Percentiles rank a stretch among this genome's conserved stretches.
Evolutionary conservation across 805 yeast species (phyloP).

Genomic region (Yarrowia sp.): DNA sequence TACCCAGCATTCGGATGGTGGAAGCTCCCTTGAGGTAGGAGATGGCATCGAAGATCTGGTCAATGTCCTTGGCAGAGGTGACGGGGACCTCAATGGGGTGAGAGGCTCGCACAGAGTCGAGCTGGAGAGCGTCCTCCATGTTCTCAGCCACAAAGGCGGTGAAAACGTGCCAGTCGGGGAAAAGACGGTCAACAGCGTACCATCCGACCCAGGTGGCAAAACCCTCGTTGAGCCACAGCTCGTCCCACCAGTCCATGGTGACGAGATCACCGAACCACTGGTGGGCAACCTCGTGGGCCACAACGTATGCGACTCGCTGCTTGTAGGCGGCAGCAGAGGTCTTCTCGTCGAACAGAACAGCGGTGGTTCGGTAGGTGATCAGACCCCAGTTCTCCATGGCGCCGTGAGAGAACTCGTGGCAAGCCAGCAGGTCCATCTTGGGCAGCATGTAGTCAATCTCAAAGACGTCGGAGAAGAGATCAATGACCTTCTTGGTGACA

Average conservation of each 20-base stretch:
- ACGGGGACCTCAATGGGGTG: constrained; percentile 89
- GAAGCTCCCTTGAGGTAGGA: constrained; percentile 85
- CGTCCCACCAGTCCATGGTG: constrained; percentile 94
- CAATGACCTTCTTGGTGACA: constrained; percentile 75
- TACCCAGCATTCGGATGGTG: constrained; percentile 76
- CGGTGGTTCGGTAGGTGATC: constrained; percentile 80
- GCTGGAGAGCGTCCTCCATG: constrained; percentile 70
- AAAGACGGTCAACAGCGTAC: constrained; percentile 76
- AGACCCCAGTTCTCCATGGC: constrained; percentile 86
- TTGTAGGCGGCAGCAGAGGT: constrained; percentile 67
- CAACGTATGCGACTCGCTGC: constrained; percentile 83
- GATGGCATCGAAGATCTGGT: constrained; percentile 84
- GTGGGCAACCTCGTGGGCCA: constrained; percentile 88
- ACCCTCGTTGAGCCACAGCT: constrained; percentile 87
- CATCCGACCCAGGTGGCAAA: constrained; percentile 93
- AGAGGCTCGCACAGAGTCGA: constrained; percentile 79
- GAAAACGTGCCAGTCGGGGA: constrained; percentile 89
- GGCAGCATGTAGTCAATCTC: constrained; percentile 81
- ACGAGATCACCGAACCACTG: constrained; percentile 93
- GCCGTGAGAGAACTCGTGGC: constrained; percentile 84
- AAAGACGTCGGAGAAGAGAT: constrained; percentile 73
- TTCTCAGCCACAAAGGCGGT: constrained; percentile 77
- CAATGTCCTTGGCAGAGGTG: constrained; percentile 76
- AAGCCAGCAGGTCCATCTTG: constrained; percentile 81
- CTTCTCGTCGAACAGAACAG: constrained; percentile 70